These are phyloP conservation scores for Suhomyces panamericanus DNA, from an alignment of 1,139 yeast species.

Conservation along the genomic window DNA sequence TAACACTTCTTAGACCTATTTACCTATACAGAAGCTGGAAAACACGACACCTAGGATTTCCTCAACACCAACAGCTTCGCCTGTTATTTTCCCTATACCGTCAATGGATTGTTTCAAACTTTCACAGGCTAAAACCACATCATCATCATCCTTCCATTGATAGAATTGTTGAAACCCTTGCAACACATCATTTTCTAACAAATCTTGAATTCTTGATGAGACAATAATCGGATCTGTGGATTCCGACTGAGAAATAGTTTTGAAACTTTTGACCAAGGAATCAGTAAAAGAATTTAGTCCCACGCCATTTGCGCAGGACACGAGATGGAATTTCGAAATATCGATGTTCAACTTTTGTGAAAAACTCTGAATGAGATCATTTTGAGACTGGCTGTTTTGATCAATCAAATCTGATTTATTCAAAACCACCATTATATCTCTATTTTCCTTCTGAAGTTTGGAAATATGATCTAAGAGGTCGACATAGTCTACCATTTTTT, in stretches of 20 bases:
- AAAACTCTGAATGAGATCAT: constrained; percentile 21
- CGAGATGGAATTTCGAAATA: constrained; percentile 36
- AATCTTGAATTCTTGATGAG: constrained; percentile 74
- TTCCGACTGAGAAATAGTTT: constrained; percentile 48
- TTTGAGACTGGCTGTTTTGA: constrained; percentile 7
- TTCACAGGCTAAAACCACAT: constrained; percentile 81
- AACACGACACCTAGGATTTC: constrained; percentile 90
- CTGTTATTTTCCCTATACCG: constrained; percentile 91
- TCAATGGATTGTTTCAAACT: constrained; percentile 72
- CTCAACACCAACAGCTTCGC: constrained; percentile 84
- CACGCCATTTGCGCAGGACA: constrained; percentile 61
- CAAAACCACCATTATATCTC: constrained; percentile 46
- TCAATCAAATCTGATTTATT: constrained; percentile 62
- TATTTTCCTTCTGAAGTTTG: constrained; percentile 25
- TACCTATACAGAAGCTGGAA: constrained; percentile 91
- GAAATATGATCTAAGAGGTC: constrained; percentile 39
- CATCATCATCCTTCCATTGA: constrained; percentile 52
- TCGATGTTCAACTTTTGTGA: constrained; percentile 26
- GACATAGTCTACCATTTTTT: constrained; percentile 17
- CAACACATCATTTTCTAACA: constrained; percentile 69
- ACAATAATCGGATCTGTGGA: constrained; percentile 63
- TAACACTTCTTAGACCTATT: constrained; percentile 39
- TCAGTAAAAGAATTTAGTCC: constrained; percentile 56
- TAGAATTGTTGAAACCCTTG: constrained; percentile 67
- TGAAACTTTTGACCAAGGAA: constrained; percentile 44